Evolutionary conservation across 148 eudicot genomes (phyloP), one percentile per base, ranked within the genome.

Genomic region (Limonium bicolor): DNA sequence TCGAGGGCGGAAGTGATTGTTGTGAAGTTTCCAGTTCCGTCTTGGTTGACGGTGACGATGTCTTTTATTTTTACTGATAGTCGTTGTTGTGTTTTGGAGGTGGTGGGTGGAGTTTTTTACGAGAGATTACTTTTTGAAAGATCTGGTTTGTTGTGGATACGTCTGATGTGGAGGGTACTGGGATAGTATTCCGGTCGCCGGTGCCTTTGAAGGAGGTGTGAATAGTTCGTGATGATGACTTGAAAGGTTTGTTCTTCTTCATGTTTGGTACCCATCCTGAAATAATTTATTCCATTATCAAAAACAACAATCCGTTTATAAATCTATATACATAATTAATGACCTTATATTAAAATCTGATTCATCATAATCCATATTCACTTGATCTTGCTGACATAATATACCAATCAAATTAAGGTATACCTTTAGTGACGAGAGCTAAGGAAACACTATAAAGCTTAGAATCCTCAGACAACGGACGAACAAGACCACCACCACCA

Each of bases 381-480:
- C n/a, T n/a, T n/a, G n/a, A n/a, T n/a, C n/a, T n/a, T n/a, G n/a
- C n/a, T n/a, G n/a, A n/a, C n/a, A n/a, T n/a, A n/a, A n/a, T n/a
- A n/a, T n/a, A n/a, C n/a, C n/a, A n/a, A n/a, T n/a, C n/a, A 7
- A 30, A n/a, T 30, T 30, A 9, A n/a, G n/a, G 8, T n/a, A 17
- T 38, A 38, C 41, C 41, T 41, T 62, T 64, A 22, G 60, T 72
- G 58, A 75, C 78, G 1, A 86, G 40, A 0, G 79, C 62, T 3
- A 86, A 42, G 0, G 94, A 67, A 0, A 86, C 64, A 2, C 93
- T 77, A 46, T 41, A 70, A 3, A 82, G 63, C 20, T 60, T 72
- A 0, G 83, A 70, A 29, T 78, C 78, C 46, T 73, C 58, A 0
- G 64, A 31, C 0, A 81, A 46, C 0, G 93, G 93, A 2, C 59